Evolutionary conservation across 1,139 yeast species (phyloP).

Genomic region (Blastobotrys raffinosifermentans): DNA sequence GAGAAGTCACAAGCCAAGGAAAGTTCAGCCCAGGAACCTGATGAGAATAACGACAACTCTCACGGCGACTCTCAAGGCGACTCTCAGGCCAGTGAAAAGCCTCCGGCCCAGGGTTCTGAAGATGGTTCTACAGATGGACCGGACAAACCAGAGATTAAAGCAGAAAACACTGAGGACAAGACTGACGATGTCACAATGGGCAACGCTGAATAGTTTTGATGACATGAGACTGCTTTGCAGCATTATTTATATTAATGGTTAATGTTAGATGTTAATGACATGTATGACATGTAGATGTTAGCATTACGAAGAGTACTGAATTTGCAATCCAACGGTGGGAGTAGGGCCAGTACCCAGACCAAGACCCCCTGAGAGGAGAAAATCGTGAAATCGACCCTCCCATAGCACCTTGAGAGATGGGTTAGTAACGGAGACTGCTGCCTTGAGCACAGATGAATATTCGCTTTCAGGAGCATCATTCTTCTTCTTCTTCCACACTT

Average conservation of each 20-base stretch:
- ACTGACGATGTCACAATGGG: background rate
- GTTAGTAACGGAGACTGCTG: slow-evolving; percentile 65
- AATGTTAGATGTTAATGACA: background rate
- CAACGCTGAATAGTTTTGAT: background rate
- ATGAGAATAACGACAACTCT: background rate
- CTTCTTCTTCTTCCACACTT: slow-evolving; percentile 46
- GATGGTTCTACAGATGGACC: slow-evolving; percentile 6
- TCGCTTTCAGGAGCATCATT: slow-evolving; percentile 10
- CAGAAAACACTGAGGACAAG: background rate
- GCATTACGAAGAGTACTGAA: background rate
- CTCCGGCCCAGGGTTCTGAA: background rate
- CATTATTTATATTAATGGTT: background rate
- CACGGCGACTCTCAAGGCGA: background rate
- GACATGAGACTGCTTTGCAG: background rate
- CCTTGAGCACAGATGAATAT: slow-evolving; percentile 63
- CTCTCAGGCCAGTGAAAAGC: background rate
- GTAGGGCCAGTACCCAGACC: slow-evolving; percentile 30
- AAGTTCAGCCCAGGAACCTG: slow-evolving; percentile 1
- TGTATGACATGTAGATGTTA: background rate
- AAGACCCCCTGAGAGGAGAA: slow-evolving; percentile 72
- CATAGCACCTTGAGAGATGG: slow-evolving; percentile 61
- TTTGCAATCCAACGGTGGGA: background rate
- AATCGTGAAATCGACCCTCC: slow-evolving; percentile 85
- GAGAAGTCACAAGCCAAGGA: background rate
- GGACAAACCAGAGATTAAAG: background rate